Conservation (phyloP, 495 filamentous ascomycete genomes). For the Emericellopsis terricola region DNA sequence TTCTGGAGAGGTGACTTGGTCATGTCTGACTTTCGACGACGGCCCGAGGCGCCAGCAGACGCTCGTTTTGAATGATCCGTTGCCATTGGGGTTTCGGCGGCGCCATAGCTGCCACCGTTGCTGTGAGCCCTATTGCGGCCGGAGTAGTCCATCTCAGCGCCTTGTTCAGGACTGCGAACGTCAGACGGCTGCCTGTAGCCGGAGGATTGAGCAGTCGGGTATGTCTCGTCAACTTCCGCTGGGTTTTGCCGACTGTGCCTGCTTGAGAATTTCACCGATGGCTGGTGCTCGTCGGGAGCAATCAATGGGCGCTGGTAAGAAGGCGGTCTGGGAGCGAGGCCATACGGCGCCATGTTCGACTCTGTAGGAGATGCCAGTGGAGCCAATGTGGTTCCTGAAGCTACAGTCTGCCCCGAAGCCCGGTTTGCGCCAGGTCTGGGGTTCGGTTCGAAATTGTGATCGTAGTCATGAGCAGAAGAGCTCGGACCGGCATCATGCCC, state of each 20-base stretch:
- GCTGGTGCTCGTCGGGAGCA: background rate
- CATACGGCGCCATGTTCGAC: slow-evolving; percentile 25
- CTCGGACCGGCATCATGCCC: slow-evolving; percentile 7
- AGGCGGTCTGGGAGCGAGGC: slow-evolving; percentile 30
- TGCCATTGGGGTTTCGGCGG: background rate
- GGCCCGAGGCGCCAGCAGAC: slow-evolving; percentile 5
- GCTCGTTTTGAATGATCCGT: background rate
- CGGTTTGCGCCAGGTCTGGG: too few species aligned
- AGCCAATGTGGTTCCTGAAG: slow-evolving; percentile 29
- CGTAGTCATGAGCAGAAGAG: slow-evolving; percentile 21
- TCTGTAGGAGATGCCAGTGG: slow-evolving; percentile 30
- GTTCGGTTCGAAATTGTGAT: slow-evolving; percentile 5
- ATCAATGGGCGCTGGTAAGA: slow-evolving; percentile 8
- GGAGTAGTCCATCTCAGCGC: too few species aligned
- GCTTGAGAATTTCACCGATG: background rate
- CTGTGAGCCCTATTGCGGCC: too few species aligned
- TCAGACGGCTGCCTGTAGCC: too few species aligned
- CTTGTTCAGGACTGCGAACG: too few species aligned
- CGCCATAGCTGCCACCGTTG: too few species aligned
- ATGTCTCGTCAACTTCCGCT: slow-evolving; percentile 13
- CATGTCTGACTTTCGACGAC: slow-evolving; percentile 40
- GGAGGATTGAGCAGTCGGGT: slow-evolving; percentile 24
- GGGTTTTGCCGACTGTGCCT: slow-evolving; percentile 1
- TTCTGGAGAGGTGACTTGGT: slow-evolving; percentile 82
- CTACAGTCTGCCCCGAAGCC: slow-evolving; percentile 23